Evolutionary conservation across 169 alveolate genomes (phyloP).

Genomic region (Amoebophrya sp.): DNA sequence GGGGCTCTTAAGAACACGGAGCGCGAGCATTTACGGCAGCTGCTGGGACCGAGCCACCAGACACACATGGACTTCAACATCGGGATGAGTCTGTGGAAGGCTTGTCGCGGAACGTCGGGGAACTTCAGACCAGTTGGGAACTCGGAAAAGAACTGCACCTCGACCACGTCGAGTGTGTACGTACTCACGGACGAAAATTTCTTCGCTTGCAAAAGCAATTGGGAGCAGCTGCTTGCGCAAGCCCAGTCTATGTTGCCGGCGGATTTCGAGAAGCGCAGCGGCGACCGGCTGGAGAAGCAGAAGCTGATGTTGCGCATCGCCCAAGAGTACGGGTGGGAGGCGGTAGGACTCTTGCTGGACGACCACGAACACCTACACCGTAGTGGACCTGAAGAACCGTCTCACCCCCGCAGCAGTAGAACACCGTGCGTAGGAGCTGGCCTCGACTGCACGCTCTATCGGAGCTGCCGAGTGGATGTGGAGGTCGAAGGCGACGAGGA

Average conservation of each 20-base stretch:
- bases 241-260: background rate
- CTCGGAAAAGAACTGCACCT: background rate
- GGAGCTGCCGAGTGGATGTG: background rate
- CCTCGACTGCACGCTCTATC: background rate
- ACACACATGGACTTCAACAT: conserved; percentile 37
- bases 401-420: background rate
- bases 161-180: background rate
- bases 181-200: background rate
- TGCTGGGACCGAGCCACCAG: conserved; percentile 4
- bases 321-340: too few species aligned
- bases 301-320: too few species aligned
- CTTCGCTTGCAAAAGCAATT: background rate
- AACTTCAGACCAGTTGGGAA: background rate
- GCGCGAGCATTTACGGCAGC: too few species aligned
- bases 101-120: background rate
- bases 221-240: background rate
- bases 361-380: too few species aligned
- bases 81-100: conserved; percentile 27
- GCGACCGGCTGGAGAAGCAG: too few species aligned
- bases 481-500: background rate
- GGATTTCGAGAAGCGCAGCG: background rate
- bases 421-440: background rate
- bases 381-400: too few species aligned
- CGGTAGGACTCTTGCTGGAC: too few species aligned
- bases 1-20: background rate